Evolutionary conservation across 1,284 basidiomycete genomes (phyloP), one percentile per base, ranked within the genome.

Genomic region (Tilletia setariae): DNA sequence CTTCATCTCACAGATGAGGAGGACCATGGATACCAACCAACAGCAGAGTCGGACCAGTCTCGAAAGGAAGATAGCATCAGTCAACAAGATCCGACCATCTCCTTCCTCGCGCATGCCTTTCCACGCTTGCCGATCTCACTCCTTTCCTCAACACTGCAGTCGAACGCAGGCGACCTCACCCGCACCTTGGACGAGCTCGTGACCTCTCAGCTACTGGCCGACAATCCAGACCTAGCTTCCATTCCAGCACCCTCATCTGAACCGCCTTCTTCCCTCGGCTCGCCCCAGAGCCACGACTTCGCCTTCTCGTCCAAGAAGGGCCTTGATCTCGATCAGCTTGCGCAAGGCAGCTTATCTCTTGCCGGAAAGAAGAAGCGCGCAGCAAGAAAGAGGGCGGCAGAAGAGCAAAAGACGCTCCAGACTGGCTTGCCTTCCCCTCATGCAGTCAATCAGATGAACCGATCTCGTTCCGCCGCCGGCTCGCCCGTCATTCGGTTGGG

Each of bases 1-100:
- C 56, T 61, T 15, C 23, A 61, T 30, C 56, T 61, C 56, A 61
- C 56, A 11, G 56, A 61, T 30, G 56, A 61, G 16, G 56, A 61
- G 19, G 21, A 49, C 46, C 46, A 49, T 23, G 51, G 51, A 35
- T 49, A 19, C 16, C 46, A 49, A 6, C 46, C 16, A 49, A 16
- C 46, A 19, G 6, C 19, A 16, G 19, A 19, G 6, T 16, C 3
- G 46, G 21, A 19, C 46, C 56, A 35, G 35, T 28, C 15, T 32
- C 19, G 13, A 61, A 30, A 30, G 11, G 53, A 59, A 8, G 23
- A 9, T 25, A 30, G 4, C 11, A 25, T 15, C 53, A 16, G 32
- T 21, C 13, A 61, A 3, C 11, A 61, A 25, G 56, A 61, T 11
- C 19, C 19, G 28, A 61, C 56, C 25, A 25, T 61, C 28, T 19